These are phyloP conservation scores for Lasiosphaeriaceae sp. DNA, from an alignment of 495 filamentous ascomycete species.

Conservation along the genomic window DNA sequence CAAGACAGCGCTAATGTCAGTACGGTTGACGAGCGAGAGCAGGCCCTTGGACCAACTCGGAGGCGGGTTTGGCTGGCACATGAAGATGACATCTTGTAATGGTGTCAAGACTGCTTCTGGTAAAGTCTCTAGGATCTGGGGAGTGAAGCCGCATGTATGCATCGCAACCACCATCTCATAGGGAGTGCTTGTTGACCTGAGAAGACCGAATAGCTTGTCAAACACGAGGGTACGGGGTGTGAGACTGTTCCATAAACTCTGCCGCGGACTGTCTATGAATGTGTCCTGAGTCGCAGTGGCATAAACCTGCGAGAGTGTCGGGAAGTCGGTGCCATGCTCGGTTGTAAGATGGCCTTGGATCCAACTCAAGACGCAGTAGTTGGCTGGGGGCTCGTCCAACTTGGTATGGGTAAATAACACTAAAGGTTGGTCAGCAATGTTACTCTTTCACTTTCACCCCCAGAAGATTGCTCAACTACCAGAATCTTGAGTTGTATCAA, in stretches of 20 bases:
- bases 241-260: conserved; percentile 23
- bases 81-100: conserved; percentile 76
- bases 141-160: conserved; percentile 54
- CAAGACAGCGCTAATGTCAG: conserved; percentile 72
- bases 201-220: conserved; percentile 48
- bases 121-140: conserved; percentile 65
- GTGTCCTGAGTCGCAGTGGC: conserved; percentile 7
- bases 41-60: conserved; percentile 67
- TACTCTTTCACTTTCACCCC: conserved; percentile 5
- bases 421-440: conserved; percentile 16
- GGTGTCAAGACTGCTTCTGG: conserved; percentile 78
- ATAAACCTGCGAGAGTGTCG: conserved; percentile 56
- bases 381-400: conserved; percentile 55
- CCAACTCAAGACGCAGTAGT: conserved; percentile 60
- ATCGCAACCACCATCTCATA: conserved; percentile 57
- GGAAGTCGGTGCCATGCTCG: conserved; percentile 44
- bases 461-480: conserved; percentile 15
- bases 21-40: conserved; percentile 72
- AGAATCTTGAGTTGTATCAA: conserved; percentile 14
- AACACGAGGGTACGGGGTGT: conserved; percentile 64
- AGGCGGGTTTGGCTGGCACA: conserved; percentile 77
- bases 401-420: conserved; percentile 11
- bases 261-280: conserved; percentile 5
- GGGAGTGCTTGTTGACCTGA: conserved; percentile 35
- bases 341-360: conserved; percentile 64